A percentile compares a stretch with the other conserved stretches of the same genome.
Conservation (phyloP, 2,329 filamentous ascomycete genomes). For the Microascus cirrosus region DNA sequence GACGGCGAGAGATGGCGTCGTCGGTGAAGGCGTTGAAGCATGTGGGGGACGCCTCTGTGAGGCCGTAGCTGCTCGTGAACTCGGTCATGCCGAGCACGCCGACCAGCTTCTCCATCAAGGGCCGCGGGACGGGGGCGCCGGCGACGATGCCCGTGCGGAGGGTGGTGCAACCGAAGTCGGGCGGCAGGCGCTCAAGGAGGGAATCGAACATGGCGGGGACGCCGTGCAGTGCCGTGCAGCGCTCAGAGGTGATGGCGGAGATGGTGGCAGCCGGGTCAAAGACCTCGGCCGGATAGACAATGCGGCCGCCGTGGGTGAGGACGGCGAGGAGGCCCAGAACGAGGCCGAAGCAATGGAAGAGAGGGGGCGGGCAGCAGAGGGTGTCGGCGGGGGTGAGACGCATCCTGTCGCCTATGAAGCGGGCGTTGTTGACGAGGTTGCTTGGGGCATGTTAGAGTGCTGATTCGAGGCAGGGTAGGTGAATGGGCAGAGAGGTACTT, state of each 20-base stretch:
- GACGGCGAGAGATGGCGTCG: constrained; percentile 53
- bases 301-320: constrained; percentile 63
- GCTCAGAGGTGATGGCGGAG: constrained; percentile 52
- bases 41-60: constrained; percentile 70
- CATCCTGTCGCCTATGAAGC: constrained; percentile 67
- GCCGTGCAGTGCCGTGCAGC: constrained; percentile 66
- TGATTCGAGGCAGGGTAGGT: background rate
- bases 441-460: constrained; percentile 15
- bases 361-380: constrained; percentile 70
- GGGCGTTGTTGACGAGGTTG: constrained; percentile 53
- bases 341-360: constrained; percentile 81
- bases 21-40: constrained; percentile 72
- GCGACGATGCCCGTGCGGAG: constrained; percentile 71
- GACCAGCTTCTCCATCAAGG: constrained; percentile 64
- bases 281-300: constrained; percentile 64
- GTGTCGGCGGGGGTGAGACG: constrained; percentile 53
- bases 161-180: constrained; percentile 31
- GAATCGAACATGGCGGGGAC: constrained; percentile 80
- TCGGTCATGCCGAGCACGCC: constrained; percentile 64
- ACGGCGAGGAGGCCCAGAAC: constrained; percentile 64
- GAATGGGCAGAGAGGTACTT: constrained; percentile 5
- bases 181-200: constrained; percentile 33
- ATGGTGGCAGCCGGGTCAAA: constrained; percentile 61
- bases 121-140: constrained; percentile 63
- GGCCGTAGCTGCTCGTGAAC: constrained; percentile 59